A percentile compares a stretch with the other conserved stretches of the same genome.
Conservation (phyloP, 768 basidiomycete genomes). For the Rhodosporidiobolus odoratus region DNA sequence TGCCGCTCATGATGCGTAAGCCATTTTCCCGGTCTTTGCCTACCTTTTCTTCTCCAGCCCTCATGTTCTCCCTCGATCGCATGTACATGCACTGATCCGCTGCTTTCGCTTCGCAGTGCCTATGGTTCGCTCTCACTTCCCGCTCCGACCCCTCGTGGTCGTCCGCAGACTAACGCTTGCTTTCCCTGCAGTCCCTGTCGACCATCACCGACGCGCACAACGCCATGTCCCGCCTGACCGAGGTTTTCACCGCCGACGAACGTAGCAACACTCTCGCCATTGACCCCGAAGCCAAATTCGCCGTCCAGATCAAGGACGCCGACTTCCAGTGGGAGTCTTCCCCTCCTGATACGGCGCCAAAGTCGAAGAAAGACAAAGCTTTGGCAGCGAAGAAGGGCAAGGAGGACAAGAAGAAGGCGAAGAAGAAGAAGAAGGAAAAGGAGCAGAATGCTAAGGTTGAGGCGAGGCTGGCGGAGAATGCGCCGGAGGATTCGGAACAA, state of each 20-base stretch:
- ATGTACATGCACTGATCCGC: too few relatives aligned
- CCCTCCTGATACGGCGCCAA: conserved; percentile 48
- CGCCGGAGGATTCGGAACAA: conserved; percentile 7
- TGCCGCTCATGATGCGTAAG: conserved; percentile 7
- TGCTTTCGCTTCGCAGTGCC: too few relatives aligned
- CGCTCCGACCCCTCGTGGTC: too few relatives aligned
- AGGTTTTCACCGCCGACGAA: conserved; percentile 77
- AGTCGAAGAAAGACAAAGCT: conserved; percentile 42
- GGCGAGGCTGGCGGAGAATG: conserved; percentile 25
- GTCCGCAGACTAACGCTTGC: conserved; percentile 8
- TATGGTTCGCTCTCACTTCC: too few relatives aligned
- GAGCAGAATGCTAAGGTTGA: conserved; percentile 23
- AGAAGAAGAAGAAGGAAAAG: conserved; percentile 21
- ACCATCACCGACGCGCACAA: conserved; percentile 79
- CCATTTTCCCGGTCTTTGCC: background rate
- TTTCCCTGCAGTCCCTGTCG: conserved; percentile 25
- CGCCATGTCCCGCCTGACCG: conserved; percentile 68
- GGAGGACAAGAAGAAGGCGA: conserved; percentile 46
- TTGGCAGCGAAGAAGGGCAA: conserved; percentile 22
- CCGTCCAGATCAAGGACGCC: conserved; percentile 62
- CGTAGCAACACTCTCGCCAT: conserved; percentile 58
- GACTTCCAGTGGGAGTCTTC: conserved; percentile 84
- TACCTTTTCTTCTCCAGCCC: too few relatives aligned
- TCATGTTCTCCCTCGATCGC: too few relatives aligned
- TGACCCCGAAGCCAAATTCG: conserved; percentile 58